Percentiles rank a stretch among this genome's conserved stretches.
Evolutionary conservation across 1,139 yeast genomes (phyloP).

Genomic region (Taphrina flavorubra): DNA sequence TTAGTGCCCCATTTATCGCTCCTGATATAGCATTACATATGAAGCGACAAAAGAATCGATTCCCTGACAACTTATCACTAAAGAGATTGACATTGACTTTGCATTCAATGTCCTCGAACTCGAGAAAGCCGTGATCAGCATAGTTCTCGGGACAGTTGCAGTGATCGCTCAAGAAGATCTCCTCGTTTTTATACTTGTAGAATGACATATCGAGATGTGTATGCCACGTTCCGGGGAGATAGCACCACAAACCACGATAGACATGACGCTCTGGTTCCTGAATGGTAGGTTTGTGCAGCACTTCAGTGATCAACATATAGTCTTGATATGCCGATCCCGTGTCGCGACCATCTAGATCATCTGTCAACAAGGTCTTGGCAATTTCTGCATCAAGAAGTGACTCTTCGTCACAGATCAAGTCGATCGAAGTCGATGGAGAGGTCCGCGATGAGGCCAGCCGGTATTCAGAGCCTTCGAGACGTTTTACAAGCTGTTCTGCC

Average conservation of each 20-base stretch:
- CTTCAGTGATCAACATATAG: slow-evolving; percentile 13
- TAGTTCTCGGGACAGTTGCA: slow-evolving; percentile 17
- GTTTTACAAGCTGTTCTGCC: too few relatives aligned
- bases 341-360: too few relatives aligned
- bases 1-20: neutral
- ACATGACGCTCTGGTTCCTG: neutral
- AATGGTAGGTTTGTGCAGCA: neutral
- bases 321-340: neutral
- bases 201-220: slow-evolving; percentile 10
- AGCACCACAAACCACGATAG: slow-evolving; percentile 18
- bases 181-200: neutral
- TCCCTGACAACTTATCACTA: neutral
- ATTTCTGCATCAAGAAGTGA: too few relatives aligned
- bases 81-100: slow-evolving; percentile 8
- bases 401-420: too few relatives aligned
- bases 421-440: too few relatives aligned
- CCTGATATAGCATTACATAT: neutral
- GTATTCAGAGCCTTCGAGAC: too few relatives aligned
- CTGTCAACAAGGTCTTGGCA: too few relatives aligned
- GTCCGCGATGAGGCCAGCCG: too few relatives aligned
- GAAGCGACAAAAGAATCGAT: slow-evolving; percentile 9
- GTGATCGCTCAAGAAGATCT: slow-evolving; percentile 15
- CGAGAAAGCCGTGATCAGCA: neutral
- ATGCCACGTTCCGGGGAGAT: slow-evolving; percentile 17
- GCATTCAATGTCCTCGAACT: slow-evolving; percentile 16